Conservation (phyloP, 805 yeast species). For the Peterozyma xylosa region DNA sequence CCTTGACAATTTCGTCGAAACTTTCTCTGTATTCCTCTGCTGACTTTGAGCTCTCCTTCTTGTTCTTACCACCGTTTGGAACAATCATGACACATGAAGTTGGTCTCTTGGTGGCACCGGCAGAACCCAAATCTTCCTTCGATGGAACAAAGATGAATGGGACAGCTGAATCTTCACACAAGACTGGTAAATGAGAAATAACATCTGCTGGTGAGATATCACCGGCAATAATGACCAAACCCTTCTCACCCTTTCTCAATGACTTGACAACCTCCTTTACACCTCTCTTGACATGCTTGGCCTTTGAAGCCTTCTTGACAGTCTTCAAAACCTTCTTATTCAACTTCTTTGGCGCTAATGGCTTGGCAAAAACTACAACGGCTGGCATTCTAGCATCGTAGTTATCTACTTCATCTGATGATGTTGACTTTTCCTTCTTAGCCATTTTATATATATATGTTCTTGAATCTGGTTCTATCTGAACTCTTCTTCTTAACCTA, state of each 20-base stretch:
- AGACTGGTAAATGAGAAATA: constrained; percentile 92
- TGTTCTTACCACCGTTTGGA: constrained; percentile 88
- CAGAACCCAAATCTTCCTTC: constrained; percentile 96
- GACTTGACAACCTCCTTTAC: constrained; percentile 98
- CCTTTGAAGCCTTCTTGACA: constrained; percentile 95
- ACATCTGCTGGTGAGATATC: constrained; percentile 98
- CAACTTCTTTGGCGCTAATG: constrained; percentile 91
- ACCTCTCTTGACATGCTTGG: constrained; percentile 97
- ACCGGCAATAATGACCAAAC: constrained; percentile 93
- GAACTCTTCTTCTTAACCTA: no score
- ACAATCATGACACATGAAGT: constrained; percentile 96
- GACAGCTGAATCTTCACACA: constrained; percentile 90
- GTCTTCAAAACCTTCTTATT: constrained; percentile 94
- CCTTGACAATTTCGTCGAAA: constrained; percentile 91
- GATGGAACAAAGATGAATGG: constrained; percentile 94
- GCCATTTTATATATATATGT: constrained; percentile 22
- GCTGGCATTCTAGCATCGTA: constrained; percentile 91
- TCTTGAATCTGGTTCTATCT: neutral
- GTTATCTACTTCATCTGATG: constrained; percentile 51
- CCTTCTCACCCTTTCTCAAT: constrained; percentile 96
- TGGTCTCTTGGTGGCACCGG: constrained; percentile 99
- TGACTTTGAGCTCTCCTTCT: constrained; percentile 63
- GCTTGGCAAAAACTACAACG: constrained; percentile 84
- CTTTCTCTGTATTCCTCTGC: constrained; percentile 85
- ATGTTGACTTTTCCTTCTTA: constrained; percentile 34